phyloP scores from a whole-genome alignment of 768 basidiomycete genomes.

The Paxillus involutus region DNA sequence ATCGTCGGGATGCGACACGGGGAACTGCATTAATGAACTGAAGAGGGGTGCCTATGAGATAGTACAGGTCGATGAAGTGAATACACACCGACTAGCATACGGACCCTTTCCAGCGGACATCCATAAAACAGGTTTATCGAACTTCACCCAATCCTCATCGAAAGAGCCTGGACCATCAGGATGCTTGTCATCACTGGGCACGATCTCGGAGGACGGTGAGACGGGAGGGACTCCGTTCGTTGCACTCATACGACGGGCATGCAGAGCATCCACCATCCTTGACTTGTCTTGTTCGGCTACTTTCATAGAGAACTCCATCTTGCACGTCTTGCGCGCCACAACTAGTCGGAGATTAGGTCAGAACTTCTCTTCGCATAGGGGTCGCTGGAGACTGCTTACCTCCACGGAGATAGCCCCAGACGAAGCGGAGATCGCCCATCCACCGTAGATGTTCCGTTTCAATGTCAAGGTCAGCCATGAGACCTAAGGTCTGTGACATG shows the following conservation, averaged over 20 bases:
- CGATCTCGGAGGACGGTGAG: constrained; percentile 12
- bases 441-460: constrained; percentile 83
- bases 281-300: constrained; percentile 68
- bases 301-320: constrained; percentile 69
- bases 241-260: constrained; percentile 35
- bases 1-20: constrained; percentile 76
- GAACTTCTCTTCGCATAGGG: not conserved
- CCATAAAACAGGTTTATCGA: constrained; percentile 67
- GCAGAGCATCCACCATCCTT: constrained; percentile 59
- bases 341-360: constrained; percentile 38
- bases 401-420: constrained; percentile 69
- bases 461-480: constrained; percentile 84
- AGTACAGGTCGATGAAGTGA: not conserved
- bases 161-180: constrained; percentile 33
- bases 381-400: constrained; percentile 38
- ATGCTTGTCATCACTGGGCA: constrained; percentile 10
- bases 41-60: not conserved
- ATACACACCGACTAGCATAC: constrained; percentile 59
- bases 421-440: constrained; percentile 84
- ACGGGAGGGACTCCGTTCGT: constrained; percentile 10
- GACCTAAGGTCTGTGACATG: constrained; percentile 79
- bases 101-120: constrained; percentile 80
- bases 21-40: constrained; percentile 82
- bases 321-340: constrained; percentile 59
- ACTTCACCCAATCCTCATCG: constrained; percentile 66